Evolutionary conservation across 2,329 filamentous ascomycete species (phyloP).

Genomic region (Exophiala oligosperma): DNA sequence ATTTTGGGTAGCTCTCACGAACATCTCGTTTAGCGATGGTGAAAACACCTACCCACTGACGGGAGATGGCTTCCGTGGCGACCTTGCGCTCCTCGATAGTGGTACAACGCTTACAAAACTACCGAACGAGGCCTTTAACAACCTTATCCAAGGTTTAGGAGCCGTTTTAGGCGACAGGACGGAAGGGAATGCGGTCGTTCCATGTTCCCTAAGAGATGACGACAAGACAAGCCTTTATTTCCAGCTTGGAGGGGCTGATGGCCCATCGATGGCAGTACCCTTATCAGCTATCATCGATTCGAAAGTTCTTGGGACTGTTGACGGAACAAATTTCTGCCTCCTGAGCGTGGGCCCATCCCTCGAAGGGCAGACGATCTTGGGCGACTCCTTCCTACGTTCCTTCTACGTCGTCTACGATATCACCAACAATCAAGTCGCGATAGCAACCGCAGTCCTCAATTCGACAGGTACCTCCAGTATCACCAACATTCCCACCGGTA

Average conservation of each 20-base stretch:
- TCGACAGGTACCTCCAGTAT: not conserved
- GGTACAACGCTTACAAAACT: constrained; percentile 49
- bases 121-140: not conserved
- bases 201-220: not conserved
- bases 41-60: constrained; percentile 37
- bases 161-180: not conserved
- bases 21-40: constrained; percentile 44
- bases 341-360: not conserved
- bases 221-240: not conserved
- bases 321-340: not conserved
- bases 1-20: constrained; percentile 55
- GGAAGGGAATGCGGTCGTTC: not conserved
- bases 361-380: not conserved
- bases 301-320: not conserved
- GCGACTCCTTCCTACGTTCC: constrained; percentile 1
- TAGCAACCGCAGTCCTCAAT: not conserved
- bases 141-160: not conserved
- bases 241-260: not conserved
- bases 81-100: constrained; percentile 69
- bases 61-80: constrained; percentile 39
- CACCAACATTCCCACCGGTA: constrained; percentile 6
- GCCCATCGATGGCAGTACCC: not conserved
- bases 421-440: not conserved
- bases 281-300: not conserved
- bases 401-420: constrained; percentile 7